Evolutionary conservation across 208 protist species (phyloP).

Genomic region (Acanthamoeba culbertsoni): DNA sequence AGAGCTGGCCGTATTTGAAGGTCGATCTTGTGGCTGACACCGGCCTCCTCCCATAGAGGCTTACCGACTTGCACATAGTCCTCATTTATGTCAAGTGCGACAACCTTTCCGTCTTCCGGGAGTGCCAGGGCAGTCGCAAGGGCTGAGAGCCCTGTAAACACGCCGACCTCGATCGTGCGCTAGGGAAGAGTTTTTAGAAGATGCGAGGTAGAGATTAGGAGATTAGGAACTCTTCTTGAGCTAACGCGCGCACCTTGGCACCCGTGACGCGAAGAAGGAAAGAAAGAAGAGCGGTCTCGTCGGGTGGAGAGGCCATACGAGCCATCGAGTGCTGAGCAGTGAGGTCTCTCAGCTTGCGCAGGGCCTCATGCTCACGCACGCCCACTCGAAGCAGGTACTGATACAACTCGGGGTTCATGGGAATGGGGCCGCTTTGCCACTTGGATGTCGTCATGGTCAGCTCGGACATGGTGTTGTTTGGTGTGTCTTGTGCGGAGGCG

Average conservation of each 20-base stretch:
- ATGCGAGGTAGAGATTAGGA: background rate
- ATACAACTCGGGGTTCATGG: conserved; percentile 6
- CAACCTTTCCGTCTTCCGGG: conserved; percentile 74
- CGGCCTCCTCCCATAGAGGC: conserved; percentile 74
- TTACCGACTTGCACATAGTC: conserved; percentile 75
- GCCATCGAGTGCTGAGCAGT: background rate
- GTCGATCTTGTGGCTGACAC: conserved; percentile 81
- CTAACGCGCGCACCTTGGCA: conserved; percentile 24
- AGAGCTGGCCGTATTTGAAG: conserved; percentile 73
- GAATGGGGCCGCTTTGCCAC: background rate
- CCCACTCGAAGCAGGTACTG: conserved; percentile 14
- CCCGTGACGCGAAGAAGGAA: background rate
- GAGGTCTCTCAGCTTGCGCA: background rate
- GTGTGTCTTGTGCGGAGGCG: background rate
- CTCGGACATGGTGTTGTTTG: background rate
- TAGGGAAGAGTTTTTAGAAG: background rate
- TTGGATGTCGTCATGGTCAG: background rate
- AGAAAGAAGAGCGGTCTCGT: background rate
- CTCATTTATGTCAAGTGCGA: conserved; percentile 76
- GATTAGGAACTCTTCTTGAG: no score
- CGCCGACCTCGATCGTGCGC: conserved; percentile 77
- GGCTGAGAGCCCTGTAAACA: conserved; percentile 80
- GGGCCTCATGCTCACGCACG: background rate
- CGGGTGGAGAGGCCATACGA: conserved; percentile 17
- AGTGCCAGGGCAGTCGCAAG: conserved; percentile 75